Evolutionary conservation across 257 asterid genomes (phyloP), one percentile per base, ranked within the genome.

Genomic region (Solanum ossicruentum): DNA sequence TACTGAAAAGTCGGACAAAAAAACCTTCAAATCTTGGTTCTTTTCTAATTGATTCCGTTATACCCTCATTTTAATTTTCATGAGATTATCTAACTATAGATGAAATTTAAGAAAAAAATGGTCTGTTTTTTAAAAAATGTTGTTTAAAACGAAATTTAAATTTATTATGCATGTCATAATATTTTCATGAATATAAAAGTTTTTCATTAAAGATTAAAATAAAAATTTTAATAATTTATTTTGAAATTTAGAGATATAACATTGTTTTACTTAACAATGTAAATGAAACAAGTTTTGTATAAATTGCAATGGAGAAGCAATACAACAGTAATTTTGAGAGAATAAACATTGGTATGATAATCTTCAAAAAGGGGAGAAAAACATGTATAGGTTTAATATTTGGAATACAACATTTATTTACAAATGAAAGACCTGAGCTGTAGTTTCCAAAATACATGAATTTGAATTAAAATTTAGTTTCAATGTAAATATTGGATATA

Each of bases 401-500:
- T 66, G 45, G 45, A 28, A 15, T 26, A 26, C 43, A 65, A 6
- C 15, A 7, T 28, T 13, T 66, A 28, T 3, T 66, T 66, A 28
- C 6, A 28, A 66, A 66, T 13, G 45, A 66, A 28, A 66, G 73
- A 28, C 73, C n/a, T 28, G 12, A 28, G 32, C 12, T 32, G 32
- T 12, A 63, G 0, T 4, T 65, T 6, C 2, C 12, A 5, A 2
- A 63, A 63, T 12, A 8, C 5, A 5, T 1, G 7, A 28, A 7
- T 26, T 12, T 8, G 16, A 26, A 28, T 65, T 12, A 13, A 65
- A 7, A 32, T 13, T 6, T 0, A 13, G 1, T 3, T 13, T 7
- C 7, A 28, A 66, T 28, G 0, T 4, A 7, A 0, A 66, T 66
- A 66, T 23, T 0, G 0, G 2, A 2, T 1, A 66, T 15, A 0